Evolutionary conservation across 1,139 yeast genomes (phyloP), one percentile per base, ranked within the genome.

Genomic region (Magnusiomyces suaveolens): DNA sequence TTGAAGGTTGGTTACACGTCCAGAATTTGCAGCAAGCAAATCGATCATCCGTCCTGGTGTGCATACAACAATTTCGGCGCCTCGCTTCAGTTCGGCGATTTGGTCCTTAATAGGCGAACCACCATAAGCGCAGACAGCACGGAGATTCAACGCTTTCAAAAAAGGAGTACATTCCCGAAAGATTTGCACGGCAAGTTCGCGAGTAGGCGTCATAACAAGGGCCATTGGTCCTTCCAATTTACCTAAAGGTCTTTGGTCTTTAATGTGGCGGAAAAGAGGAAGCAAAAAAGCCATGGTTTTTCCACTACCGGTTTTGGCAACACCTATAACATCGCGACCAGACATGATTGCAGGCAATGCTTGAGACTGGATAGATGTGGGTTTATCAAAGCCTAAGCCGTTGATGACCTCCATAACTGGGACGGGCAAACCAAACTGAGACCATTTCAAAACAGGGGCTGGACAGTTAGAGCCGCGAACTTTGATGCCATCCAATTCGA

Each of bases 31-130:
- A 0, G 95, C 83, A 32, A 94, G 71, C 48, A 94, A 71, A 69
- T 94, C 99, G 56, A 94, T 92, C 62, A 92, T 79, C 60, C 99
- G 73, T 0, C 99, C 99, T 0, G 99, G 98, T 0, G 99, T 94
- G 2, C 96, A 95, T 16, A 94, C 90, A 1, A 92, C 74, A 10
- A 94, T 77, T 59, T 90, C 90, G 10, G 83, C 82, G 1, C 95
- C 95, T 55, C 81, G 79, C 61, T 87, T 87, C 58, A 90, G 68
- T 25, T 82, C 88, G 2, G 88, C 83, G 49, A 94, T 88, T 65
- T 90, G 97, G 6, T 77, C 75, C 59, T 88, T 87, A 48, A 92
- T 81, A 8, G 88, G 82, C 0, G 95, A 80, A 0, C 98, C 98
- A n/a, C 98, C 98, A 60, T 92, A 90, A 56, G 96, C 92, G 64